phyloP scores from a whole-genome alignment of 2,329 filamentous ascomycete species.

The Aspergillus sp. region DNA sequence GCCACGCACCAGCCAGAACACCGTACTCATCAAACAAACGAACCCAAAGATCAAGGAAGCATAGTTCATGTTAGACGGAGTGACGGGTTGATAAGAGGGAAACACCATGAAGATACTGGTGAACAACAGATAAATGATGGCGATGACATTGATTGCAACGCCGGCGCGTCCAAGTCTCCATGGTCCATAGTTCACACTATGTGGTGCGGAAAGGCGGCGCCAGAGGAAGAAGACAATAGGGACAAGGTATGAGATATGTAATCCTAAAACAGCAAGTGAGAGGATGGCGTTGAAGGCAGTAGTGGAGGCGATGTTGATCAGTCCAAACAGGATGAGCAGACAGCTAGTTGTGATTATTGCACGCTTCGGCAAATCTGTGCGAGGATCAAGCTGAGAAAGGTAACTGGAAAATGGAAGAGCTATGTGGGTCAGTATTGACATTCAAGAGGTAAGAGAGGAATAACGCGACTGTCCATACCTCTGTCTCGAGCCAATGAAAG shows the following conservation, averaged over 20 bases:
- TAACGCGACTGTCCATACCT: not conserved
- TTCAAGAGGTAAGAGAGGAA: not conserved
- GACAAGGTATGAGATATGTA: slow-evolving; percentile 33
- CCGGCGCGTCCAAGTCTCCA: slow-evolving; percentile 4
- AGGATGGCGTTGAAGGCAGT: slow-evolving; percentile 30
- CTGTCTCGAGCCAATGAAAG: slow-evolving; percentile 7
- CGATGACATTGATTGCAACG: slow-evolving; percentile 39
- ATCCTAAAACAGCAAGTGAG: slow-evolving; percentile 24
- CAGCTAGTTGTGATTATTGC: slow-evolving; percentile 15
- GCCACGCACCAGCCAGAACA: slow-evolving; percentile 14
- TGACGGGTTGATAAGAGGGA: slow-evolving; percentile 38
- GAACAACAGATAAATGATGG: slow-evolving; percentile 53
- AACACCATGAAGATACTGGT: slow-evolving; percentile 58
- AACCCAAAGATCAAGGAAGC: slow-evolving; percentile 24
- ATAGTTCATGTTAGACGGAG: slow-evolving; percentile 48
- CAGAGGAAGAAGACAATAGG: slow-evolving; percentile 27
- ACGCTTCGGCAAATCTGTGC: not conserved
- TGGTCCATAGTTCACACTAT: not conserved
- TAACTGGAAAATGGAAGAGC: not conserved
- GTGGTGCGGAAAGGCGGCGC: slow-evolving; percentile 16
- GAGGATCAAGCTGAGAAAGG: not conserved
- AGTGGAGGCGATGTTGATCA: slow-evolving; percentile 21
- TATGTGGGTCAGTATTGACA: not conserved
- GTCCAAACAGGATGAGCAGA: slow-evolving; percentile 25
- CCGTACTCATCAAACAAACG: slow-evolving; percentile 20